Conservation (phyloP, 768 basidiomycete genomes). For the Rhizopogon vinicolor region DNA sequence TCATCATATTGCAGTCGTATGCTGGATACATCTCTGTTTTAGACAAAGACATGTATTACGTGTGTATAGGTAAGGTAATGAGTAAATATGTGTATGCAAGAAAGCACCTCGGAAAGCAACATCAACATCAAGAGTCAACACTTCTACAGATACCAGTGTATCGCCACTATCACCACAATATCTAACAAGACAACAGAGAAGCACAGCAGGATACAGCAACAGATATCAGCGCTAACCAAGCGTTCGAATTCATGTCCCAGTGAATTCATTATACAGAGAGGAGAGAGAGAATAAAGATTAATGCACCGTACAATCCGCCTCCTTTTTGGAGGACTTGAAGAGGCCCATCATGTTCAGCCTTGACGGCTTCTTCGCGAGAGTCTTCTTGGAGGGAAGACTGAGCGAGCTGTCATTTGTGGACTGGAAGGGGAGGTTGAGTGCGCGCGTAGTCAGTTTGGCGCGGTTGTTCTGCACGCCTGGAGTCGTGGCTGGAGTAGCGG, state of each 20-base stretch:
- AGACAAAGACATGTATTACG: background rate
- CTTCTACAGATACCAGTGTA: background rate
- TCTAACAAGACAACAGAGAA: background rate
- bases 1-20: too few species aligned
- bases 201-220: background rate
- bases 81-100: background rate
- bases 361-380: slow-evolving; percentile 18
- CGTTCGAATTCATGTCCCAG: background rate
- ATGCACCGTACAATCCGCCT: background rate
- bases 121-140: background rate
- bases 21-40: too few species aligned
- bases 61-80: background rate
- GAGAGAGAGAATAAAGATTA: background rate
- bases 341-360: slow-evolving; percentile 25
- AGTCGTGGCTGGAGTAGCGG: slow-evolving; percentile 5
- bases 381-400: slow-evolving; percentile 10
- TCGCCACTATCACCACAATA: slow-evolving; percentile 1
- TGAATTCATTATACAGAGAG: background rate
- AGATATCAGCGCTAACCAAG: background rate
- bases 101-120: background rate
- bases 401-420: slow-evolving; percentile 2
- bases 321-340: slow-evolving; percentile 23
- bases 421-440: slow-evolving; percentile 5
- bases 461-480: background rate
- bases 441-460: slow-evolving; percentile 1